Base-by-base conservation (phyloP, 192 early-diverging fungal genomes). In the Gonapodya sp. region DNA sequence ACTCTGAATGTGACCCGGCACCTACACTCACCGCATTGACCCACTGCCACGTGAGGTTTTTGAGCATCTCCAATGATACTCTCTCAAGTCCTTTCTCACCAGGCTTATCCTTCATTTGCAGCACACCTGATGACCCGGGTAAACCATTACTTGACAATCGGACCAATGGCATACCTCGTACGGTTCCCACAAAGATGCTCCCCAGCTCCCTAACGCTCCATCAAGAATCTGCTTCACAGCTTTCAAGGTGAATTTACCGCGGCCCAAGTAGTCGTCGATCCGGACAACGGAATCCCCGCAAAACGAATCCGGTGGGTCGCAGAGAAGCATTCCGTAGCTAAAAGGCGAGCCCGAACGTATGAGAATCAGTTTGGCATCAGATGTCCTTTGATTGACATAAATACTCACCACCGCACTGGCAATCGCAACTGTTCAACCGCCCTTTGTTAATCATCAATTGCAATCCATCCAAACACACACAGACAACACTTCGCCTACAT, bases 121-220 rank as follows among this genome's bases (percentile, higher is more conserved):
- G 73, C n/a, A 85, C 36, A 36, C 80, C 80, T 83, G 83, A 33
- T 1, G 32, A 18, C 31, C 77, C 31, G 78, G 18, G 86, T 16
- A 16, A 34, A 74, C 35, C 36, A 36, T 79, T 81, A 16, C 0
- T 46, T 24, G 84, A 81, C 81, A 36, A 2, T 1, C 16, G 1
- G 78, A 34, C 32, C 8, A 64, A 16, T 24, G 24, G 24, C 46
- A 64, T 16, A 64, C 46, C 46, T 18, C 75, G 34, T 82, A 84
- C 18, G 82, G 79, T 74, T 82, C 84, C 36, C 80, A 36, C 81
- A 84, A 79, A 33, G 86, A 83, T 2, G 89, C 90, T 35, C 89
- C 90, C 89, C 89, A 91, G 36, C 84, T 84, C 24, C 90, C 90
- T 18, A 91, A 79, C 1, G 90, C 90, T 0, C 90, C 90, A 81